Evolutionary conservation across 2,329 filamentous ascomycete species (phyloP).

Genomic region (Aureobasidium sp.): DNA sequence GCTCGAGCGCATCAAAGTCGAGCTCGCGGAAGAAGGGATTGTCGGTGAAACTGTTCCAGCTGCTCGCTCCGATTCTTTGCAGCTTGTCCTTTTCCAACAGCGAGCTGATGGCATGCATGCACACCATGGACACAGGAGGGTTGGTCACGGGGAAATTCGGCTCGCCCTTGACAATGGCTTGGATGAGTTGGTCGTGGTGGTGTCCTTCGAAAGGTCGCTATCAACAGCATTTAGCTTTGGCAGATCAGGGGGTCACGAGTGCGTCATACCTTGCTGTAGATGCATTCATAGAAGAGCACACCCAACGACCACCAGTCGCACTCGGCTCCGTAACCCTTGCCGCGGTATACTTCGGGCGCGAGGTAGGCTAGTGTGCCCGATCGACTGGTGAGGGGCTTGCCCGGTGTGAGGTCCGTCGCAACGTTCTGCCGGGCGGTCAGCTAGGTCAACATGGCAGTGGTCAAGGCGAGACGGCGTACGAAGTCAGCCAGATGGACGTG

Average conservation of each 20-base stretch:
- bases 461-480: slow-evolving; percentile 43
- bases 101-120: slow-evolving; percentile 78
- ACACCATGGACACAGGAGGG: slow-evolving; percentile 79
- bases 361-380: slow-evolving; percentile 94
- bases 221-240: not conserved
- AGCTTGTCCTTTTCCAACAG: slow-evolving; percentile 72
- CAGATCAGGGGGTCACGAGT: not conserved
- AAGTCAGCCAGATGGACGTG: slow-evolving; percentile 98
- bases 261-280: slow-evolving; percentile 83
- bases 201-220: slow-evolving; percentile 89
- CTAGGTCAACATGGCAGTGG: not conserved
- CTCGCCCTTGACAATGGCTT: slow-evolving; percentile 69
- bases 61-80: slow-evolving; percentile 71
- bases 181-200: slow-evolving; percentile 69
- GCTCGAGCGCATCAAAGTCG: slow-evolving; percentile 75
- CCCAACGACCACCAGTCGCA: slow-evolving; percentile 99
- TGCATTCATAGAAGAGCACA: slow-evolving; percentile 98
- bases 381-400: slow-evolving; percentile 82
- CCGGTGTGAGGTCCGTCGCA: slow-evolving; percentile 80
- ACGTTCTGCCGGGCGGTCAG: slow-evolving; percentile 59
- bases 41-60: slow-evolving; percentile 75
- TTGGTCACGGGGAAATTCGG: slow-evolving; percentile 89
- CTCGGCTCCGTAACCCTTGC: slow-evolving; percentile 77
- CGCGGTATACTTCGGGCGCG: slow-evolving; percentile 88
- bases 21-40: slow-evolving; percentile 83